phyloP scores from a whole-genome alignment of 2,329 filamentous ascomycete genomes.

The Calonectria ilicicola region DNA sequence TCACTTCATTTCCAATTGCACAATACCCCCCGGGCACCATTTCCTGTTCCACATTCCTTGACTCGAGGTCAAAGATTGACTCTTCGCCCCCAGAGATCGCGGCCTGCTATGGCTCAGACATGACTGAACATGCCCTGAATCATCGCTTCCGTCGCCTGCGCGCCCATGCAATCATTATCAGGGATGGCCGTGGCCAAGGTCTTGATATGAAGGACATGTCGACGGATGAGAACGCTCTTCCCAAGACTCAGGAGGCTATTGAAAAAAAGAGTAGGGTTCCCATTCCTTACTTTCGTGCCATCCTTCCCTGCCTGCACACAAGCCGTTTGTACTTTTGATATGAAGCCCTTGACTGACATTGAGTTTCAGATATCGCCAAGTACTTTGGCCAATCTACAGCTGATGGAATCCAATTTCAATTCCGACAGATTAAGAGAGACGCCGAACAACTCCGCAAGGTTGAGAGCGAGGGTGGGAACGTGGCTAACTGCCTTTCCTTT shows the following conservation, averaged over 20 bases:
- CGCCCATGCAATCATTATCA: slow-evolving; percentile 55
- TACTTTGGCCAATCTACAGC: slow-evolving; percentile 70
- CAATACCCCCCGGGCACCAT: not conserved
- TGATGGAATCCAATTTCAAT: slow-evolving; percentile 71
- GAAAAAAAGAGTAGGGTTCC: slow-evolving; percentile 55
- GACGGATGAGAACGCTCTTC: slow-evolving; percentile 49
- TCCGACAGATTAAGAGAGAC: slow-evolving; percentile 66
- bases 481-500: slow-evolving; percentile 53
- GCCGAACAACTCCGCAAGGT: slow-evolving; percentile 61
- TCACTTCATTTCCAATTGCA: not conserved
- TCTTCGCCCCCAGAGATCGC: slow-evolving; percentile 57
- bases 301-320: not conserved
- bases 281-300: not conserved
- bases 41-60: slow-evolving; percentile 12
- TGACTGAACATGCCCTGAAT: slow-evolving; percentile 59
- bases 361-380: slow-evolving; percentile 66
- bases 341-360: not conserved
- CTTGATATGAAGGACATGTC: slow-evolving; percentile 58
- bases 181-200: slow-evolving; percentile 47
- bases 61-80: slow-evolving; percentile 47
- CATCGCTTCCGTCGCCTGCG: slow-evolving; percentile 64
- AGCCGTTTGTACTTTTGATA: not conserved
- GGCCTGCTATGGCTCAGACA: slow-evolving; percentile 61
- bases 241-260: slow-evolving; percentile 52
- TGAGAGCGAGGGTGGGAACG: slow-evolving; percentile 58